phyloP scores from a whole-genome alignment of 164 flowering plant genomes.

The Tetracentron sinense region DNA sequence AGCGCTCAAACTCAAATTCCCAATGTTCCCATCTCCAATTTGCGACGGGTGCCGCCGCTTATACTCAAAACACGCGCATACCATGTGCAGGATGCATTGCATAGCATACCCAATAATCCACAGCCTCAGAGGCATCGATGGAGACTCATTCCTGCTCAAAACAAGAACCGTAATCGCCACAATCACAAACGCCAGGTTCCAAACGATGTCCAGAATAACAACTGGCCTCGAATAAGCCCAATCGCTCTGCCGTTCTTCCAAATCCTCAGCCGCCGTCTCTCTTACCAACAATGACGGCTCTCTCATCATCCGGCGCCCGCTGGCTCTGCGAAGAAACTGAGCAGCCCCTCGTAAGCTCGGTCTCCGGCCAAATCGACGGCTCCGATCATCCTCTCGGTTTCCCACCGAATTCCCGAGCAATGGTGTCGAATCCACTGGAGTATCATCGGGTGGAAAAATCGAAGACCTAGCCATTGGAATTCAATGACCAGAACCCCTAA shows the following conservation, averaged over 20 bases:
- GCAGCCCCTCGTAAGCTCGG: slow-evolving; percentile 54
- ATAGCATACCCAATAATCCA: slow-evolving; percentile 54
- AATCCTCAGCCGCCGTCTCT: slow-evolving; percentile 55
- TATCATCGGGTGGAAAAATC: slow-evolving; percentile 7
- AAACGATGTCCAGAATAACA: slow-evolving; percentile 44
- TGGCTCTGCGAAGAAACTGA: slow-evolving; percentile 44
- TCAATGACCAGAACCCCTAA: slow-evolving; percentile 50
- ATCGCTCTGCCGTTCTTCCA: slow-evolving; percentile 58
- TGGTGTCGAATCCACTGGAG: slow-evolving; percentile 40
- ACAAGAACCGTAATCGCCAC: slow-evolving; percentile 30
- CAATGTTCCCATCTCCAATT: slow-evolving; percentile 7
- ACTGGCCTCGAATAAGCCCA: slow-evolving; percentile 64
- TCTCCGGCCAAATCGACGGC: slow-evolving; percentile 35
- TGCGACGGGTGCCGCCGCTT: slow-evolving; percentile 23
- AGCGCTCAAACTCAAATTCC: slow-evolving; percentile 15
- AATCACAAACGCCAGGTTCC: slow-evolving; percentile 48
- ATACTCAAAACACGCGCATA: slow-evolving; percentile 46
- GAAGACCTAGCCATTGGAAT: slow-evolving; percentile 5
- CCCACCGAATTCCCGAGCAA: slow-evolving; percentile 27
- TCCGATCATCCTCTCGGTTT: slow-evolving; percentile 21
- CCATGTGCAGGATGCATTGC: slow-evolving; percentile 45
- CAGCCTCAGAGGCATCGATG: slow-evolving; percentile 44
- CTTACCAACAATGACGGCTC: slow-evolving; percentile 56
- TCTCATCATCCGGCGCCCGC: slow-evolving; percentile 49
- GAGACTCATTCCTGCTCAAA: slow-evolving; percentile 34